Evolutionary conservation across 192 early-diverging fungal genomes (phyloP).

Genomic region (Podila minutissima): DNA sequence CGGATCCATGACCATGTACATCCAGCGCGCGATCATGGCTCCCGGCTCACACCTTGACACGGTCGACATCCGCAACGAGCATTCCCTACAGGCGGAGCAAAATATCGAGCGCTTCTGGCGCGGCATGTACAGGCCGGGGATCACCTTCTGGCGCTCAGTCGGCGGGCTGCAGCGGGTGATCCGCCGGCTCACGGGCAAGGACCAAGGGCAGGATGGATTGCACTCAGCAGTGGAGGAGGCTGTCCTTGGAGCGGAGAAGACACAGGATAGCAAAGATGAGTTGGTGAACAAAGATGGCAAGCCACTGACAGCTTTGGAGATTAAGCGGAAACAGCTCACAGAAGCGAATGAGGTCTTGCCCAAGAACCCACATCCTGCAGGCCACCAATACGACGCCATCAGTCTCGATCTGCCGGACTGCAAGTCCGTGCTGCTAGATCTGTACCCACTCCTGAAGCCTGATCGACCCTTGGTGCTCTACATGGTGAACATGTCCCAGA

Average conservation of each 20-base stretch:
- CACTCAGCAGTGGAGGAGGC: background rate
- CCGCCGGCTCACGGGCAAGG: conserved; percentile 16
- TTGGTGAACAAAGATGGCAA: conserved; percentile 3
- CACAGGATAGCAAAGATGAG: background rate
- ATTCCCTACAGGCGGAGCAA: conserved; percentile 57
- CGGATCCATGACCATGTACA: conserved; percentile 67
- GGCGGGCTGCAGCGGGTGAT: conserved; percentile 36
- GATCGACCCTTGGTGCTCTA: conserved; percentile 65
- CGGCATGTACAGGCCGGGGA: conserved; percentile 54
- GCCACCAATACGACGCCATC: conserved; percentile 59
- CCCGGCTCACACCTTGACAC: conserved; percentile 57
- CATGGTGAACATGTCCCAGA: conserved; percentile 67
- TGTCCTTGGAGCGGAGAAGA: background rate
- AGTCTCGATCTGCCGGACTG: conserved; percentile 62
- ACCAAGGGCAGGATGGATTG: background rate
- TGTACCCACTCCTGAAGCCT: conserved; percentile 54
- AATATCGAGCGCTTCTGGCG: conserved; percentile 60
- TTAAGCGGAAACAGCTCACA: conserved; percentile 7
- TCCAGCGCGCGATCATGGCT: conserved; percentile 63
- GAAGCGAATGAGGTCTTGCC: conserved; percentile 14
- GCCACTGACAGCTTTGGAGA: conserved; percentile 16
- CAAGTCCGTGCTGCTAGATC: conserved; percentile 26
- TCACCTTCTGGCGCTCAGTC: conserved; percentile 54
- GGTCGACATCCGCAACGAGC: conserved; percentile 59
- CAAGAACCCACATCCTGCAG: conserved; percentile 32